These are phyloP conservation scores for Rosa rugosa DNA, from an alignment of 306 rosid genomes.

Conservation along the genomic window DNA sequence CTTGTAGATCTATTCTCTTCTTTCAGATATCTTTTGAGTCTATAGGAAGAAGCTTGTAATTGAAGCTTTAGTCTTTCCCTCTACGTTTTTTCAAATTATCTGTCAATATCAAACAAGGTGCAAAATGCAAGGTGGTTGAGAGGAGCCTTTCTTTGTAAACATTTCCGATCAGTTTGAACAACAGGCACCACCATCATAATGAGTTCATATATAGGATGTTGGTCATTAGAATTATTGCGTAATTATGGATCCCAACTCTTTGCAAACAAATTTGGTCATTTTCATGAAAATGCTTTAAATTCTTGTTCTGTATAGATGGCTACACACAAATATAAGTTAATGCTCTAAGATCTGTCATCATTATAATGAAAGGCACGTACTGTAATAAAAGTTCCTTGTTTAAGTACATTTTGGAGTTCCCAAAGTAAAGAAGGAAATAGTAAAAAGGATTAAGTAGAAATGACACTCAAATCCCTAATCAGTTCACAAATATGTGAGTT, in stretches of 20 bases:
- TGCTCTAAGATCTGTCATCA: not conserved
- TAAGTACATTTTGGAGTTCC: slow-evolving; percentile 2
- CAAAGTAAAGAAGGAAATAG: not conserved
- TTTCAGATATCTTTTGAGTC: not conserved
- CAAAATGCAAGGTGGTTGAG: slow-evolving; percentile 26
- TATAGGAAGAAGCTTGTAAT: not conserved
- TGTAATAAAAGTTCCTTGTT: not conserved
- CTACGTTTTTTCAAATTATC: slow-evolving; percentile 41
- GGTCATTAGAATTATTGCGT: not conserved
- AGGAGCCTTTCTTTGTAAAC: slow-evolving; percentile 24
- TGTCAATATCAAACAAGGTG: slow-evolving; percentile 33
- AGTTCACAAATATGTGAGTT: not conserved
- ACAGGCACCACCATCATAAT: slow-evolving; percentile 35
- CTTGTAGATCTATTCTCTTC: not conserved
- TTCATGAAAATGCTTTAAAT: not conserved
- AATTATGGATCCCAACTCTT: slow-evolving; percentile 36
- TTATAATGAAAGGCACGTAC: not conserved
- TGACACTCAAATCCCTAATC: not conserved
- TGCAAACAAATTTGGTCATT: not conserved
- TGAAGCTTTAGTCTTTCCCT: slow-evolving; percentile 37
- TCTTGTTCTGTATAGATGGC: not conserved
- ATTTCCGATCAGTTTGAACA: slow-evolving; percentile 45
- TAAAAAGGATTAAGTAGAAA: not conserved
- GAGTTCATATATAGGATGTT: not conserved
- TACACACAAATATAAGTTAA: not conserved